Evolutionary conservation across 352 stramenopile species (phyloP).

Genomic region (Globisporangium acanthophoron): DNA sequence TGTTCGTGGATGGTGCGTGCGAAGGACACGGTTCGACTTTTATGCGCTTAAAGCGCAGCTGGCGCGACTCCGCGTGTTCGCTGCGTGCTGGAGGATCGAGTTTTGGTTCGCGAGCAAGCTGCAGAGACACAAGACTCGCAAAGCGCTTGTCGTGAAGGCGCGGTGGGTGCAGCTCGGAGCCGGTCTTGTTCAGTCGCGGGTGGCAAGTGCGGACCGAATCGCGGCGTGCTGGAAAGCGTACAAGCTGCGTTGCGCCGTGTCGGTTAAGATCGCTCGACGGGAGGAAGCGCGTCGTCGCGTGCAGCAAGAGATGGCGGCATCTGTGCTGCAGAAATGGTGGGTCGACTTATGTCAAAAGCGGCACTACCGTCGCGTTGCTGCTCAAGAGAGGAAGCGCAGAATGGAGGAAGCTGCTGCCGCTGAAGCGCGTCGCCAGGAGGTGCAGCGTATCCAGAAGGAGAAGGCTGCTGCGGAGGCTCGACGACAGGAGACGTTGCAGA

Average conservation of each 20-base stretch:
- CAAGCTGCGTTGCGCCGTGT: conserved; percentile 18
- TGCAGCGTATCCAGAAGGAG: background rate
- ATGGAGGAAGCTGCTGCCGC: background rate
- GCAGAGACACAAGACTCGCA: conserved; percentile 13
- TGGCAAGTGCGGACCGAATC: conserved; percentile 14
- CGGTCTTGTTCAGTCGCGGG: background rate
- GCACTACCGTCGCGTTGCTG: conserved; percentile 18
- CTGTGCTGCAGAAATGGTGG: conserved; percentile 42
- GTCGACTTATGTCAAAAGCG: conserved; percentile 29
- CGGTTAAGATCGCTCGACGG: conserved; percentile 8
- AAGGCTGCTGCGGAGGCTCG: conserved; percentile 2
- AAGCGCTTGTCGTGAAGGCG: conserved; percentile 11
- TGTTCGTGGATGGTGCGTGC: conserved; percentile 31
- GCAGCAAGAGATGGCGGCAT: conserved; percentile 13
- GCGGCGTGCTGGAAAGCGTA: conserved; percentile 26
- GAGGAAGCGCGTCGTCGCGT: background rate
- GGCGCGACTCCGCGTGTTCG: conserved; percentile 25
- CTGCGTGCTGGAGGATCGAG: conserved; percentile 49
- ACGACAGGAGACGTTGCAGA: background rate
- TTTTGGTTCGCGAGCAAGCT: conserved; percentile 31
- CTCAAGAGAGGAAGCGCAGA: conserved; percentile 15
- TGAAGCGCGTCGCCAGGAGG: background rate
- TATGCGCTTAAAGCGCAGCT: conserved; percentile 32
- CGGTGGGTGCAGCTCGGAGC: no score
- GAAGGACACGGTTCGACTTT: conserved; percentile 35